phyloP scores from a whole-genome alignment of 2,329 filamentous ascomycete genomes.

The Alternaria ventricosa region DNA sequence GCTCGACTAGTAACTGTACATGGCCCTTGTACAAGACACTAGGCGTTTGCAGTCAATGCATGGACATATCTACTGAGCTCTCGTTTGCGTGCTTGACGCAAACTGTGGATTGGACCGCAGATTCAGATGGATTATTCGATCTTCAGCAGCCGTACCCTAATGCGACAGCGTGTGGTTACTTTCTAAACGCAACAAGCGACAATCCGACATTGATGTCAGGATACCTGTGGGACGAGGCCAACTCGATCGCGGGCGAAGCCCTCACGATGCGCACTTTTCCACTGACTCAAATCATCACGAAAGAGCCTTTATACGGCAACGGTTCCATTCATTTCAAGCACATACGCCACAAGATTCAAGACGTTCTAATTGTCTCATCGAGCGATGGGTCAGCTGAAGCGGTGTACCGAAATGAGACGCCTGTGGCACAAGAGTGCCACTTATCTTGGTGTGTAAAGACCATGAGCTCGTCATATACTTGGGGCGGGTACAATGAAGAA shows the following conservation, averaged over 20 bases:
- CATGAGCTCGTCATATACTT: constrained; percentile 25
- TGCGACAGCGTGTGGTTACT: too few relatives aligned
- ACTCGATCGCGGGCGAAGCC: constrained; percentile 7
- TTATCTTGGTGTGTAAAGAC: constrained; percentile 39
- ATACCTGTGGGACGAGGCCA: too few relatives aligned
- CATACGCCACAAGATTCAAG: constrained; percentile 20
- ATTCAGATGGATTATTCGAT: too few relatives aligned
- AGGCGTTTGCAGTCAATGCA: constrained; percentile 17
- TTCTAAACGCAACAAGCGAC: too few relatives aligned
- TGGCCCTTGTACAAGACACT: constrained; percentile 38
- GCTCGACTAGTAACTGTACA: constrained; percentile 40
- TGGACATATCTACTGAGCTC: too few relatives aligned
- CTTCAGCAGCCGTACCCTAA: too few relatives aligned
- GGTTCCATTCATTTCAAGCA: constrained; percentile 30
- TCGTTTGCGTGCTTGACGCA: too few relatives aligned
- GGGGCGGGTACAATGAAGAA: background rate
- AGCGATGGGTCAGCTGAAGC: background rate
- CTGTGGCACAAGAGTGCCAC: constrained; percentile 27
- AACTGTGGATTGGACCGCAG: too few relatives aligned
- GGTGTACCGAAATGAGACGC: constrained; percentile 16
- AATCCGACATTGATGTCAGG: too few relatives aligned
- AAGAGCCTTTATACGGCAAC: constrained; percentile 1
- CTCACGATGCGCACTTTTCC: constrained; percentile 22
- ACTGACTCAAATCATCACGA: background rate
- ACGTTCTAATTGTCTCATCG: constrained; percentile 21